A percentile compares a stretch with the other conserved stretches of the same genome.
Conservation (phyloP, 179 eudicot species). For the Heliamphora pulchella region DNA sequence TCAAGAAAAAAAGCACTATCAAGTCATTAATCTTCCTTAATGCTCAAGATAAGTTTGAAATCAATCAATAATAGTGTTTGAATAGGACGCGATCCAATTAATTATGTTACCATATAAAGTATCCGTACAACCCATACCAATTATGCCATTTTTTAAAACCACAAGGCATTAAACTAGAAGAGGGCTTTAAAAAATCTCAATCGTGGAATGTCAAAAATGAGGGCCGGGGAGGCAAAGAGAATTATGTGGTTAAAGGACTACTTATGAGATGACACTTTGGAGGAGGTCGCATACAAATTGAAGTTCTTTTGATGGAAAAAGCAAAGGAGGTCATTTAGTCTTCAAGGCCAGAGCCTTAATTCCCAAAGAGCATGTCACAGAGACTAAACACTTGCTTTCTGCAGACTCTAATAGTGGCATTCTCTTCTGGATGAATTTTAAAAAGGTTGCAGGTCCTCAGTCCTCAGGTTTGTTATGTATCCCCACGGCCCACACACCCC, state of each 20-base stretch:
- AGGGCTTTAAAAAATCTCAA: not conserved
- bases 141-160: not conserved
- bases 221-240: not conserved
- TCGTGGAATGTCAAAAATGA: not conserved
- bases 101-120: not conserved
- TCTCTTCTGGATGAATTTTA: not conserved
- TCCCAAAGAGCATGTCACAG: not conserved
- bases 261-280: not conserved
- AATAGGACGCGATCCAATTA: no score
- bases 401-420: not conserved
- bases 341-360: not conserved
- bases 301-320: not conserved
- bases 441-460: no score
- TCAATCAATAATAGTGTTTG: not conserved
- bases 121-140: not conserved
- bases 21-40: not conserved
- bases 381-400: not conserved
- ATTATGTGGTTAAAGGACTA: no score
- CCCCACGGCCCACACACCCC: no score
- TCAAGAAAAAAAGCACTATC: not conserved
- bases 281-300: not conserved
- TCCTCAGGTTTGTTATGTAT: no score
- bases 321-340: not conserved
- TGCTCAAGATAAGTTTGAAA: not conserved
- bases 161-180: not conserved